These are phyloP conservation scores for Craterostigma plantagineum DNA, from an alignment of 257 asterid genomes.

Conservation along the genomic window DNA sequence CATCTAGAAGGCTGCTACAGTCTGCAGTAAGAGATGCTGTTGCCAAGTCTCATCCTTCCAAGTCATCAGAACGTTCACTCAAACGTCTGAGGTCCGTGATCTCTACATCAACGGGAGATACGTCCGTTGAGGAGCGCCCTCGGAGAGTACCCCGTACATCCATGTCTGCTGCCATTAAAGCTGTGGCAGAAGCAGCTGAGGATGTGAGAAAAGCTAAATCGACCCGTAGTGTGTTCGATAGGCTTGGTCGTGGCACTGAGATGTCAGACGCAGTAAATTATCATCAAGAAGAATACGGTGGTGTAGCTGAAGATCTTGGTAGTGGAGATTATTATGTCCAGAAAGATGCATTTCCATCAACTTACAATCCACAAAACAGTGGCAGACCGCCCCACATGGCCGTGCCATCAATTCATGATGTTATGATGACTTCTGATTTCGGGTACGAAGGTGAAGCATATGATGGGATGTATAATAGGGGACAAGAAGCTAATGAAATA, in stretches of 20 bases:
- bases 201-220: slow-evolving; percentile 50
- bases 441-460: slow-evolving; percentile 25
- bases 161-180: slow-evolving; percentile 66
- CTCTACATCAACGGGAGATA: slow-evolving; percentile 35
- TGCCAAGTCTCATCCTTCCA: slow-evolving; percentile 45
- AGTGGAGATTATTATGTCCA: slow-evolving; percentile 24
- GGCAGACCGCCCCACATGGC: no score
- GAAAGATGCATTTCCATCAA: slow-evolving; percentile 9
- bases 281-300: slow-evolving; percentile 18
- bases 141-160: slow-evolving; percentile 31
- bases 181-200: slow-evolving; percentile 79
- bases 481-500: slow-evolving; percentile 14
- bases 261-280: slow-evolving; percentile 16
- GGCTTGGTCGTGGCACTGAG: slow-evolving; percentile 54
- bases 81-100: slow-evolving; percentile 89
- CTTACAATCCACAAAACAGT: no score
- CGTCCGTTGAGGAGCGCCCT: slow-evolving; percentile 31
- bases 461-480: slow-evolving; percentile 17
- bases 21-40: slow-evolving; percentile 95
- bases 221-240: slow-evolving; percentile 65
- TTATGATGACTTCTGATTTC: slow-evolving; percentile 23
- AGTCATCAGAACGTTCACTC: slow-evolving; percentile 31
- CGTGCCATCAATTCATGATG: no score
- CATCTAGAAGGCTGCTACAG: slow-evolving; percentile 77
- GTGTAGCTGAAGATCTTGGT: slow-evolving; percentile 21